Percentiles rank a stretch among this genome's conserved stretches.
phyloP scores from a whole-genome alignment of 495 filamentous ascomycete species.

The Lophiostoma macrostomum region DNA sequence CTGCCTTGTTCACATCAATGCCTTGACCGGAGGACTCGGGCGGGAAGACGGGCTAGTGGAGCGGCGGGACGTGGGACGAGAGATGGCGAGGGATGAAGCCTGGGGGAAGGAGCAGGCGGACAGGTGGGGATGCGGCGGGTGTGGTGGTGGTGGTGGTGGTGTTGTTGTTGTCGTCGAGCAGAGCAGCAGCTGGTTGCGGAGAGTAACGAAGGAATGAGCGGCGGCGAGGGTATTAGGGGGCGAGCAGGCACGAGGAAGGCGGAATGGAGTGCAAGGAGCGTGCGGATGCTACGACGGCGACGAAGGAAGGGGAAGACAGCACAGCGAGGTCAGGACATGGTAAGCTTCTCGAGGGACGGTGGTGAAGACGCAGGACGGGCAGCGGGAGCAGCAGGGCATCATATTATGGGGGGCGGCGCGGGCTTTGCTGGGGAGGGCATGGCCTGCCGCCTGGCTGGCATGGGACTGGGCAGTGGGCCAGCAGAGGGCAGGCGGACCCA shows the following conservation, averaged over 20 bases:
- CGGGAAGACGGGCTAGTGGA: conserved; percentile 14
- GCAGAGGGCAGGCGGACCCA: too few species aligned
- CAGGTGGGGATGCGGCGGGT: too few species aligned
- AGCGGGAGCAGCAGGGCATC: not conserved
- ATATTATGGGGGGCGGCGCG: too few species aligned
- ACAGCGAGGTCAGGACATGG: conserved; percentile 9
- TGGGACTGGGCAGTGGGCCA: too few species aligned
- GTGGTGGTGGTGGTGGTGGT: not conserved
- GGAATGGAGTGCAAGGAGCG: not conserved
- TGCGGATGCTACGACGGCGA: conserved; percentile 6
- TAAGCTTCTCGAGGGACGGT: too few species aligned
- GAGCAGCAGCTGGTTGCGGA: conserved; percentile 22
- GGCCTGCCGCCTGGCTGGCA: too few species aligned
- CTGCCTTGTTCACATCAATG: conserved; percentile 29
- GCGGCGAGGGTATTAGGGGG: conserved; percentile 8
- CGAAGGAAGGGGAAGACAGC: not conserved
- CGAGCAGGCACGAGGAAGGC: not conserved
- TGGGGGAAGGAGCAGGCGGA: conserved; percentile 11
- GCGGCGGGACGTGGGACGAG: conserved; percentile 5
- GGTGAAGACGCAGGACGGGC: too few species aligned
- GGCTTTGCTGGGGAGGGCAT: too few species aligned
- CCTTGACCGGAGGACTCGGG: conserved; percentile 23
- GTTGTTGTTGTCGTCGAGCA: conserved; percentile 10
- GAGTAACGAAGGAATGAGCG: conserved; percentile 17
- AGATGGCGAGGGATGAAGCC: conserved; percentile 1